phyloP scores from a whole-genome alignment of 1,139 yeast genomes.

The Wickerhamomyces sp. region DNA sequence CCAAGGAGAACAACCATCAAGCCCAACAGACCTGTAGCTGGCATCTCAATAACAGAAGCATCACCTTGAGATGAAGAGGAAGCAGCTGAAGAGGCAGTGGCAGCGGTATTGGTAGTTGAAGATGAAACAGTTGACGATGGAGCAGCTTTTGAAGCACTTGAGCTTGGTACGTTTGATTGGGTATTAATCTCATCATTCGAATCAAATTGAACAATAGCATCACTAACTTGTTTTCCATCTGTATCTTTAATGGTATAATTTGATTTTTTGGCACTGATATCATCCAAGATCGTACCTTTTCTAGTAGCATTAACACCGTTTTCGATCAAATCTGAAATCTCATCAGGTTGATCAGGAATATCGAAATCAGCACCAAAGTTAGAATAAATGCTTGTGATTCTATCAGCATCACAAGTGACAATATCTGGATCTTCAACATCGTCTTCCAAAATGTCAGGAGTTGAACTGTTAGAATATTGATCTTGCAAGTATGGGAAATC shows the following conservation, averaged over 20 bases:
- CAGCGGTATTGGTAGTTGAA: slow-evolving; percentile 18
- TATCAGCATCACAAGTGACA: slow-evolving; percentile 50
- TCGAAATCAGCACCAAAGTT: slow-evolving; percentile 39
- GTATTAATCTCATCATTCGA: slow-evolving; percentile 35
- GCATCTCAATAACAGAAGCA: slow-evolving; percentile 4
- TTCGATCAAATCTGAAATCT: slow-evolving; percentile 36
- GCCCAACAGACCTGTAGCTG: slow-evolving; percentile 3
- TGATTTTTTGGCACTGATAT: slow-evolving; percentile 33
- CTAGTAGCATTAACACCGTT: slow-evolving; percentile 49
- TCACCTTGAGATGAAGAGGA: slow-evolving; percentile 14
- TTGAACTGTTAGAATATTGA: slow-evolving; percentile 38
- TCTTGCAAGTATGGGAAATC: slow-evolving; percentile 56
- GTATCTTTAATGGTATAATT: slow-evolving; percentile 44
- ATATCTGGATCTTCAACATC: slow-evolving; percentile 34
- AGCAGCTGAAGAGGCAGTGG: slow-evolving; percentile 16
- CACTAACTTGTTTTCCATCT: slow-evolving; percentile 45
- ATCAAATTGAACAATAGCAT: slow-evolving; percentile 50
- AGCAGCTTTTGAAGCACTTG: slow-evolving; percentile 26
- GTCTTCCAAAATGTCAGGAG: slow-evolving; percentile 37
- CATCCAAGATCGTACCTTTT: slow-evolving; percentile 41
- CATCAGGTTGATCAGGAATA: slow-evolving; percentile 39
- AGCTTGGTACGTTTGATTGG: slow-evolving; percentile 29
- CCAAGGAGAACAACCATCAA: slow-evolving; percentile 3
- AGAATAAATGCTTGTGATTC: slow-evolving; percentile 33
- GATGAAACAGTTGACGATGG: slow-evolving; percentile 25